Conservation (phyloP, 805 yeast genomes). For the Yarrowia keelungensis region DNA sequence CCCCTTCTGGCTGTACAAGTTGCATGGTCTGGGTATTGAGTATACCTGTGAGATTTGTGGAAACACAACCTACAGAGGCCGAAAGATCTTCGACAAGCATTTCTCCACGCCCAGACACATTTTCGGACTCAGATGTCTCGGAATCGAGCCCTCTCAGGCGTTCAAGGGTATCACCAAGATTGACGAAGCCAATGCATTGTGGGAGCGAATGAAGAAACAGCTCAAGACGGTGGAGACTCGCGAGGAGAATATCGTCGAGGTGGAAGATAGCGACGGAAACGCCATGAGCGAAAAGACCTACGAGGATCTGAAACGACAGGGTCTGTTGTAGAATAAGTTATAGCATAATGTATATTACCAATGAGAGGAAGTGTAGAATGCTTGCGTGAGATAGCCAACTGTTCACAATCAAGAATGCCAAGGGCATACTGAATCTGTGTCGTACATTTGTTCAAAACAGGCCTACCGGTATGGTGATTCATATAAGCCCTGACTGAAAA, state of each 20-base stretch:
- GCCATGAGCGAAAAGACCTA: conserved; percentile 86
- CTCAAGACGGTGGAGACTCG: conserved; percentile 53
- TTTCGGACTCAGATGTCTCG: conserved; percentile 76
- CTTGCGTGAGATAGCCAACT: too few relatives aligned
- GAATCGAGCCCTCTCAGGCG: conserved; percentile 61
- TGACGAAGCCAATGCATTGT: conserved; percentile 67
- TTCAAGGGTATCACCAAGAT: conserved; percentile 73
- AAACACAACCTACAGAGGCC: conserved; percentile 71
- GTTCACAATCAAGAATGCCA: too few relatives aligned
- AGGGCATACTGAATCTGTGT: too few relatives aligned
- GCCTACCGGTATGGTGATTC: too few relatives aligned
- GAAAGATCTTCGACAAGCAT: conserved; percentile 74
- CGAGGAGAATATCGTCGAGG: conserved; percentile 68
- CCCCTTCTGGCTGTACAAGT: conserved; percentile 90
- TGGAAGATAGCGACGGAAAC: conserved; percentile 92
- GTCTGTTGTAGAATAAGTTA: conserved; percentile 59
- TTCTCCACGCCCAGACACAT: conserved; percentile 74
- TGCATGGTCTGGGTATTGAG: conserved; percentile 79
- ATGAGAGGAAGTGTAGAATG: neutral
- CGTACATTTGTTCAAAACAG: too few relatives aligned
- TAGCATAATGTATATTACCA: conserved; percentile 19
- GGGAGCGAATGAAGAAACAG: conserved; percentile 56
- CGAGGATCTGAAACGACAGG: conserved; percentile 86
- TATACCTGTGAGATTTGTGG: conserved; percentile 90
- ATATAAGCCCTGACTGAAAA: too few relatives aligned